These are phyloP conservation scores for Mortierella sp. DNA, from an alignment of 371 early-diverging fungal species.

Conservation along the genomic window DNA sequence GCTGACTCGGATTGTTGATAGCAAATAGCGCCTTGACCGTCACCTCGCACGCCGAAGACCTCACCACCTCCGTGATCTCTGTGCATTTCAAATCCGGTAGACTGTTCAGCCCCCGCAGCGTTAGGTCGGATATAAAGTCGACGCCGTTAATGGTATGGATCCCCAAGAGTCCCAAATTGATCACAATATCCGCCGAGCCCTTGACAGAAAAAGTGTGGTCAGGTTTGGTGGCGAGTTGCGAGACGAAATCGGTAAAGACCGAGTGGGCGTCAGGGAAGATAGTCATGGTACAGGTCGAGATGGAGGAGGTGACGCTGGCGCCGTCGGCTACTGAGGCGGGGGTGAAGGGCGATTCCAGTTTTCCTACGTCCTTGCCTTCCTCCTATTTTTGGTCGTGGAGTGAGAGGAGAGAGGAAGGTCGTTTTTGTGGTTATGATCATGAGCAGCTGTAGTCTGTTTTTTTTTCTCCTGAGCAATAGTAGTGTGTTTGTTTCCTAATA, in stretches of 20 bases:
- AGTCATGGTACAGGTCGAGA: constrained; percentile 19
- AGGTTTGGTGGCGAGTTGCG: constrained; percentile 25
- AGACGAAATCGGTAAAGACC: constrained; percentile 28
- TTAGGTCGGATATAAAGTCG: constrained; percentile 36
- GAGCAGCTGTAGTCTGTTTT: background rate
- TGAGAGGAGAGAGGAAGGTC: background rate
- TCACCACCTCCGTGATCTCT: background rate
- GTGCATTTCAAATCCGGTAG: constrained; percentile 33
- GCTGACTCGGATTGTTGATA: constrained; percentile 36
- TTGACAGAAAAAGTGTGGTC: constrained; percentile 36
- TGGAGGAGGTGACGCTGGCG: constrained; percentile 21
- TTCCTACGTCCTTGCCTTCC: constrained; percentile 30
- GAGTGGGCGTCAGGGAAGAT: constrained; percentile 21
- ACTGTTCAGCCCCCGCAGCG: constrained; percentile 32
- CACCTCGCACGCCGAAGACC: background rate
- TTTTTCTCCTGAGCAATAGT: background rate
- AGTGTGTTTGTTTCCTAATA: background rate
- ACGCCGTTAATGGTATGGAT: constrained; percentile 28
- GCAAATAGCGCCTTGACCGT: constrained; percentile 9
- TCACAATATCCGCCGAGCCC: constrained; percentile 38
- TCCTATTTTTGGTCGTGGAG: constrained; percentile 15
- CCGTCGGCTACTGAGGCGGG: constrained; percentile 25
- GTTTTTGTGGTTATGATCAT: too few species aligned
- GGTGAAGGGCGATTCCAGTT: constrained; percentile 36
- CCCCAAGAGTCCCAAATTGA: constrained; percentile 36